Evolutionary conservation across 2,329 filamentous ascomycete genomes (phyloP).

Genomic region (Cercospora zeae-maydis): DNA sequence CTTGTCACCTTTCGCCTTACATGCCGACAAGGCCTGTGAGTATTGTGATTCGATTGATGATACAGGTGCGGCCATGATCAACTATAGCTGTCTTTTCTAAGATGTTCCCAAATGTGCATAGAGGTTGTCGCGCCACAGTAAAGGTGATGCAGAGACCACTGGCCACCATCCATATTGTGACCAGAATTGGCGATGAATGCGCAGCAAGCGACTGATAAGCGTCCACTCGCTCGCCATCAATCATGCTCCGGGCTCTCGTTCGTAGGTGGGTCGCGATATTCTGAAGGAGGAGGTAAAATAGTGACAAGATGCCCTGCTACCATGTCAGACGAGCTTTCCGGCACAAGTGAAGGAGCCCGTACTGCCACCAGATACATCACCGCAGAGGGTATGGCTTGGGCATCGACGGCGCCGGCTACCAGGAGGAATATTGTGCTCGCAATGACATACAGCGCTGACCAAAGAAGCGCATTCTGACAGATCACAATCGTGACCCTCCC

Average conservation of each 20-base stretch:
- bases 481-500: slow-evolving; percentile 23
- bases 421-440: slow-evolving; percentile 28
- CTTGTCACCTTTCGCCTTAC: slow-evolving; percentile 19
- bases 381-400: slow-evolving; percentile 24
- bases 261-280: slow-evolving; percentile 21
- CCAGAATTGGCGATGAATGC: slow-evolving; percentile 19
- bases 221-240: slow-evolving; percentile 20
- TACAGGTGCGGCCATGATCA: slow-evolving; percentile 26
- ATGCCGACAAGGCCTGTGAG: slow-evolving; percentile 26
- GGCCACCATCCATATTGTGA: slow-evolving; percentile 28
- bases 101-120: slow-evolving; percentile 16
- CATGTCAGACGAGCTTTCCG: slow-evolving; percentile 1
- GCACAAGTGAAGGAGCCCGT: neutral
- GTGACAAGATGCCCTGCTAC: slow-evolving; percentile 20
- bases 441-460: slow-evolving; percentile 27
- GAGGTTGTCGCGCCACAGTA: slow-evolving; percentile 24
- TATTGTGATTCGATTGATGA: slow-evolving; percentile 29
- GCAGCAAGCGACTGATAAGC: slow-evolving; percentile 20
- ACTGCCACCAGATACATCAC: slow-evolving; percentile 26
- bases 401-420: slow-evolving; percentile 13
- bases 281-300: slow-evolving; percentile 23
- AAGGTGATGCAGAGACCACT: slow-evolving; percentile 28
- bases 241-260: slow-evolving; percentile 13
- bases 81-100: neutral
- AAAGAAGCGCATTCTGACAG: slow-evolving; percentile 29